These are phyloP conservation scores for Cystobasidium tubakii DNA, from an alignment of 768 basidiomycete species.

Conservation along the genomic window DNA sequence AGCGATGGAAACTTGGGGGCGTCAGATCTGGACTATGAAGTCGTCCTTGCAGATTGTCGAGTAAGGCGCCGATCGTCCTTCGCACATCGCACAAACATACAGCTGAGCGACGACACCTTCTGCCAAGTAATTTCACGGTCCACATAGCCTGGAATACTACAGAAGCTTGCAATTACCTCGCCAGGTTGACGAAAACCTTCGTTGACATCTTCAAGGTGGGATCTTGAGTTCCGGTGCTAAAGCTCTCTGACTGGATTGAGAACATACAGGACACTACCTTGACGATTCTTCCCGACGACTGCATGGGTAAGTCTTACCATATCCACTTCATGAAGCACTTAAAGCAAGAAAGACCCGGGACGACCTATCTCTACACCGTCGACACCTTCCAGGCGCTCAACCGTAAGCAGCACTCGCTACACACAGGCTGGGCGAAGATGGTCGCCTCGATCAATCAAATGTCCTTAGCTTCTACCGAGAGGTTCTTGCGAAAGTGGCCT, in stretches of 20 bases:
- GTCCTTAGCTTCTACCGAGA: conserved; percentile 2
- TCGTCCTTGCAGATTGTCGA: conserved; percentile 26
- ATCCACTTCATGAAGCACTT: conserved; percentile 10
- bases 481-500: conserved; percentile 25
- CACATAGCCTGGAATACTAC: conserved; percentile 10
- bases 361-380: background rate
- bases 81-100: no score
- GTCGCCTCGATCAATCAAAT: conserved; percentile 24
- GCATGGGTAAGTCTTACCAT: background rate
- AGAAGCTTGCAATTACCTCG: conserved; percentile 5
- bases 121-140: conserved; percentile 3
- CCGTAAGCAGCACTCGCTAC: conserved; percentile 10
- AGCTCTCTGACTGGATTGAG: background rate
- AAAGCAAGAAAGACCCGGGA: background rate
- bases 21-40: conserved; percentile 20
- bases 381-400: conserved; percentile 22
- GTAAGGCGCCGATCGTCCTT: no score
- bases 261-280: conserved; percentile 8
- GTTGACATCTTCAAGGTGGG: background rate
- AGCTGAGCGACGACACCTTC: no score
- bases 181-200: conserved; percentile 12
- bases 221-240: background rate
- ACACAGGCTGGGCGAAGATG: conserved; percentile 30
- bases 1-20: background rate
- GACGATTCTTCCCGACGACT: conserved; percentile 5